Conservation (phyloP, 495 filamentous ascomycete species). For the Durotheca rogersii region DNA sequence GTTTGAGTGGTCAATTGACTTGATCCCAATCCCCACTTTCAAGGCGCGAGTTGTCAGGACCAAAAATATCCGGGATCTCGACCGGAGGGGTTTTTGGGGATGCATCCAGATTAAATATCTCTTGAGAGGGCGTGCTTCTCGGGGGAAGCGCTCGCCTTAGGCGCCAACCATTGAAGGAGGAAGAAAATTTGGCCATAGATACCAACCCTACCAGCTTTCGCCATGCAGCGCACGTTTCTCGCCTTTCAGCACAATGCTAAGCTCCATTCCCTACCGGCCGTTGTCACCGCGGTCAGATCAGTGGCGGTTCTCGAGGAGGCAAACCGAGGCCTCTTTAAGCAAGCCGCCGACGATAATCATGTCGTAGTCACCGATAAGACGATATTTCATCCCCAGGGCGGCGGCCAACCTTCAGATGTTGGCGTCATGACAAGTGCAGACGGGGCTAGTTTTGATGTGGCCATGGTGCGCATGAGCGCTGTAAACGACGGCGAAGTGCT, state of each 20-base stretch:
- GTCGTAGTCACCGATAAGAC: slow-evolving; percentile 58
- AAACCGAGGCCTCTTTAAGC: slow-evolving; percentile 53
- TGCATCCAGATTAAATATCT: too few relatives aligned
- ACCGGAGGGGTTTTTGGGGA: too few relatives aligned
- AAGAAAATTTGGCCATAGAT: neutral
- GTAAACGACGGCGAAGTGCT: slow-evolving; percentile 52
- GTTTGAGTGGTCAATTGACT: neutral
- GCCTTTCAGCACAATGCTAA: slow-evolving; percentile 57
- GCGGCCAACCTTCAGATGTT: slow-evolving; percentile 63
- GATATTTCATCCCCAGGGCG: slow-evolving; percentile 69
- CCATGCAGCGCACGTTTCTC: slow-evolving; percentile 49
- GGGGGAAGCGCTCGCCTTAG: neutral
- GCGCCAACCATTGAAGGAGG: too few relatives aligned
- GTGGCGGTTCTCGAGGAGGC: slow-evolving; percentile 48
- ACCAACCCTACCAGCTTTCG: neutral
- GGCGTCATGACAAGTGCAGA: slow-evolving; percentile 48
- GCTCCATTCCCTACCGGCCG: slow-evolving; percentile 46
- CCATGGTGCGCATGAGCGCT: slow-evolving; percentile 50
- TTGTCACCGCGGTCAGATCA: slow-evolving; percentile 46
- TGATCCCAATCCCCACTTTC: neutral
- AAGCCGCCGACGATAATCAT: slow-evolving; percentile 45
- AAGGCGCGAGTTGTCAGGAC: neutral
- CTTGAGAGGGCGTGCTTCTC: too few relatives aligned
- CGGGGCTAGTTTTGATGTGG: slow-evolving; percentile 47
- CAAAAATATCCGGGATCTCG: neutral